Base-by-base conservation (phyloP, 2,329 filamentous ascomycete genomes). In the Pezicula radicicola region DNA sequence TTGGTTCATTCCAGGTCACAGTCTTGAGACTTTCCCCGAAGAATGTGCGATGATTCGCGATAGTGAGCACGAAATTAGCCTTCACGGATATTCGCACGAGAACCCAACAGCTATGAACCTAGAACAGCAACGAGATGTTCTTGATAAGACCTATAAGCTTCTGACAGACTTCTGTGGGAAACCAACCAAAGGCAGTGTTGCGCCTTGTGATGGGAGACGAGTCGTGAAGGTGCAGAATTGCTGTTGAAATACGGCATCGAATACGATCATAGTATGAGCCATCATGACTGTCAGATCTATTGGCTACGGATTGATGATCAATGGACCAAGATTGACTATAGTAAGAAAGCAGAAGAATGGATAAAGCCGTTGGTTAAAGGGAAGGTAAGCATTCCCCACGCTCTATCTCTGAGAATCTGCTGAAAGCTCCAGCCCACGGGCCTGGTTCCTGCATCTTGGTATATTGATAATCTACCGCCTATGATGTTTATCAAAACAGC, bases 131-230 rank as follows among this genome's bases (percentile, higher is more conserved):
- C 79, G 78, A 15, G 86, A 88, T 51, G 84, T 92, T 15, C 77
- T 93, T 5, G 84, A 88, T 61, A 89, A 89, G 68, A 89, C 86
- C 16, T 89, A 85, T 64, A 78, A 79, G 19, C 76, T 91, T 68
- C 76, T 91, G 33, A 89, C 83, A 0, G 81, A 86, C 0, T 87
- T 92, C 61, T 80, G 79, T 39, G 84, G 88, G 6, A 89, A 89
- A 68, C 84, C 84, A 1, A 88, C 88, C 0, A 74, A 85, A 1
- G 88, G 88, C 1, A 85, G 79, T 37, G 87, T 91, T 0, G 87
- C 87, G 0, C 88, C 88, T 0, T 91, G 81, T 91, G 81, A 75
- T 91, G 87, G 87, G 87, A 91, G 63, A 84, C 81, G 0, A 84
- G 79, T 53, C 77, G 81, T 56, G 87, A 89, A 63, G 85, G 84